These are phyloP conservation scores for Vanrija humicola DNA, from an alignment of 1,284 basidiomycete species.

Conservation along the genomic window DNA sequence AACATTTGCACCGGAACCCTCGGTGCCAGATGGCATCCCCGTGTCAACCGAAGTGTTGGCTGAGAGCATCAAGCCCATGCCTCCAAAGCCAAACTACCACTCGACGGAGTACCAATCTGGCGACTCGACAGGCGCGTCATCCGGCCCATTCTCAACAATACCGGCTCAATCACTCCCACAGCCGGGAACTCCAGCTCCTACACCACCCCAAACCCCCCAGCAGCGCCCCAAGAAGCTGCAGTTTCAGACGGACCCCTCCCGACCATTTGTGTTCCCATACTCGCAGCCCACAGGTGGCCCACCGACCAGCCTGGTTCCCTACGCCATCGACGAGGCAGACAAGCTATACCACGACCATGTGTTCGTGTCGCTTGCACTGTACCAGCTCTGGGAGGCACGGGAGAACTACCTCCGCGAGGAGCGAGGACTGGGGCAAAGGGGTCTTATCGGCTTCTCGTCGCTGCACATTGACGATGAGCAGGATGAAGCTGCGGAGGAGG, in stretches of 20 bases:
- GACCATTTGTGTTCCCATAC: constrained; percentile 95
- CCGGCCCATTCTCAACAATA: constrained; percentile 13
- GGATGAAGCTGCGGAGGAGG: constrained; percentile 47
- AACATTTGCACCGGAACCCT: constrained; percentile 67
- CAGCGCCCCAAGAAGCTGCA: constrained; percentile 93
- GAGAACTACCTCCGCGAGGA: constrained; percentile 94
- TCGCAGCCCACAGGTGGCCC: constrained; percentile 55
- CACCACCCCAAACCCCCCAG: constrained; percentile 73
- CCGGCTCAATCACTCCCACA: constrained; percentile 39
- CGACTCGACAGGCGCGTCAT: constrained; percentile 13
- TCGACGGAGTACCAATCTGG: constrained; percentile 35
- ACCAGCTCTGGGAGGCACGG: constrained; percentile 91
- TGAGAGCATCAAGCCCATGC: constrained; percentile 84
- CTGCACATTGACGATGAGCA: constrained; percentile 29
- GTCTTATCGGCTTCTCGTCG: constrained; percentile 58
- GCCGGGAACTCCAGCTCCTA: constrained; percentile 78
- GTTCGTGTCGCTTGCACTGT: constrained; percentile 80
- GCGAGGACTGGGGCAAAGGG: constrained; percentile 65
- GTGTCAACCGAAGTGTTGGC: constrained; percentile 62
- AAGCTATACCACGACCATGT: constrained; percentile 84
- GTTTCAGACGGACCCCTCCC: constrained; percentile 93
- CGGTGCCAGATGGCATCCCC: constrained; percentile 43
- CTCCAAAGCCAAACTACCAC: constrained; percentile 87
- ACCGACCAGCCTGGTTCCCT: constrained; percentile 65
- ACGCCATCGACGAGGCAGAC: constrained; percentile 93